Base-by-base conservation (phyloP, 1,139 yeast genomes). In the Arxiozyma telluris region DNA sequence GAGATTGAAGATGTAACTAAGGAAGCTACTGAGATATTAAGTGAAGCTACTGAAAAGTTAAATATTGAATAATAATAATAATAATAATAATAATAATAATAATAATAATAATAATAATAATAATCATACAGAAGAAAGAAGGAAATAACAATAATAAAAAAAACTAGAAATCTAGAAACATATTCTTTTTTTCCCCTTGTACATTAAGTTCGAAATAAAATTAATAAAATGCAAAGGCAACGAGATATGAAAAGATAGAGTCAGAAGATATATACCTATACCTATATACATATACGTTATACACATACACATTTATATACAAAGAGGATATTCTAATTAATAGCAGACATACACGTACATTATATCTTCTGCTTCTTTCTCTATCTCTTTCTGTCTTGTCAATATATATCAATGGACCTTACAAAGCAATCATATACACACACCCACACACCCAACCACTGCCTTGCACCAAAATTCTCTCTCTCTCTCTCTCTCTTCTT, bases 1-100 rank as follows among this genome's bases (percentile, higher is more conserved):
- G 77, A 74, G 57, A 73, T 74, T 47, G 76, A 73, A 45, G 64
- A 68, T 45, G 71, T 73, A 42, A 71, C 74, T 4, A 67, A 71
- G 49, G 77, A 73, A 47, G 75, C 75, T 25, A 61, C 68, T 11
- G 69, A 66, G 42, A 68, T 61, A 4, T 55, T 67, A 44, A 60
- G 61, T 49, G 60, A 59, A 47, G 49, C 58, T 41, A 62, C 68
- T 1, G 61, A 60, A 52, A 54, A 57, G n/a, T 50, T 64, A 43
- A 58, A 44, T 30, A 53, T 62, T 42, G 39, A 50, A 22, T 47
- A 44, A 48, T 15, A 7, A 25, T 17, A 18, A 15, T 27, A 27
- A 8, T 27, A 27, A 27, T 27, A 27, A 27, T 27, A 27, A 27
- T 8, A 27, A 7, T 27, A 7, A 27, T 20, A 50, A 50, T 41